Conservation (phyloP, 2,329 filamentous ascomycete species). For the Colletotrichum melonis region DNA sequence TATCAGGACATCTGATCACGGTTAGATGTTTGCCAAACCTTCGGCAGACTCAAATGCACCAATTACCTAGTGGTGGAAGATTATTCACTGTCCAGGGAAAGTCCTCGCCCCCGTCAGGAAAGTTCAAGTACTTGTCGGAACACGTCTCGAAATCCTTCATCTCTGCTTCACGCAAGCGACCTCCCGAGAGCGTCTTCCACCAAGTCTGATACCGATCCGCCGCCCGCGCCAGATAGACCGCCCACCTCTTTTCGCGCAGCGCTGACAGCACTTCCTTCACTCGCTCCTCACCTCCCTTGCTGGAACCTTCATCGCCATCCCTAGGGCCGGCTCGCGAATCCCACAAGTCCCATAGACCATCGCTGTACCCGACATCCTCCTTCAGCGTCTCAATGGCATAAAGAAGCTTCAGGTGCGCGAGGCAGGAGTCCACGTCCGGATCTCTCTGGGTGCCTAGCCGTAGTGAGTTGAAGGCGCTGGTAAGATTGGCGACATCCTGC, state of each 20-base stretch:
- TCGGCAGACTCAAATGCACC: constrained; percentile 3
- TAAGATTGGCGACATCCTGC: constrained; percentile 43
- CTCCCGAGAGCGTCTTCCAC: constrained; percentile 60
- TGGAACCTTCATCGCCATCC: constrained; percentile 10
- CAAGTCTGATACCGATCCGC: constrained; percentile 76
- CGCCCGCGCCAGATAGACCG: constrained; percentile 74
- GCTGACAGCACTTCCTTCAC: constrained; percentile 56
- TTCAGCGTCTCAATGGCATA: constrained; percentile 75
- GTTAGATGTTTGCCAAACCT: not conserved
- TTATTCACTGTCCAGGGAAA: constrained; percentile 52
- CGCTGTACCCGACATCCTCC: constrained; percentile 72
- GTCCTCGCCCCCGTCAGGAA: constrained; percentile 43
- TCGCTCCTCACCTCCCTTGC: constrained; percentile 43
- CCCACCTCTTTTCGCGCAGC: constrained; percentile 80
- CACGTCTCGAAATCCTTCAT: constrained; percentile 42
- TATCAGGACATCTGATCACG: constrained; percentile 74
- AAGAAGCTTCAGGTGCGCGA: constrained; percentile 80
- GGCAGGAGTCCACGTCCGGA: constrained; percentile 67
- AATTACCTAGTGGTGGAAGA: constrained; percentile 70
- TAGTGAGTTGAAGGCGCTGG: constrained; percentile 51
- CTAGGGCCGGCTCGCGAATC: constrained; percentile 53
- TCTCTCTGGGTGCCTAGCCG: constrained; percentile 43
- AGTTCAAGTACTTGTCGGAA: constrained; percentile 44
- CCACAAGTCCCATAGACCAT: constrained; percentile 74
- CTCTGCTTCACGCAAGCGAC: constrained; percentile 48